Base-by-base conservation (phyloP, 2,329 filamentous ascomycete species). In the Sarocladium brachiariae region DNA sequence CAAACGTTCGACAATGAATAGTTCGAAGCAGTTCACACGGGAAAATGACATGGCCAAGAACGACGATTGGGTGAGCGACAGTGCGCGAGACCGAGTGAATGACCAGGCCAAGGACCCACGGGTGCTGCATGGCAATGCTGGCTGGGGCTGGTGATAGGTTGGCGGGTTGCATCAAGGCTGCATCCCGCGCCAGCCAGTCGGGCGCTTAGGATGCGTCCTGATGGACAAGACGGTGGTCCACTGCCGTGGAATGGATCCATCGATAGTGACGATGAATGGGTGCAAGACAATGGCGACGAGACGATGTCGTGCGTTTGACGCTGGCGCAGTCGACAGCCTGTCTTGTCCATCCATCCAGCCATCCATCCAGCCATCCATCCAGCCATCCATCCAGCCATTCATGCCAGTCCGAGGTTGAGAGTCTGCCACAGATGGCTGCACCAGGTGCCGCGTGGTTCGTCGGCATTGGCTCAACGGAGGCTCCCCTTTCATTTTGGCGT, bases 261-360 rank as follows among this genome's bases (percentile, higher is more conserved):
- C 23, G 39, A 43, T 19, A 16, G 23, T 25, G 39, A 27, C 21
- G n/a, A 25, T 25, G 49, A 49, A 39, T 30, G 43, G 25, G 30
- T 33, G 19, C 10, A 38, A 48, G 30, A 47, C 19, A 23, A 37
- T 59, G 58, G 60, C 60, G 65, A 65, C 67, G 67, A 73, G 68
- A 72, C 65, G 67, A 72, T 73, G 66, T 47, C 43, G 43, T 47
- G 43, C 43, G 43, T 45, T 24, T n/a, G 39, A 16, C 23, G 11
- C 39, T 45, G 39, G 23, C 23, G 23, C 39, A 45, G 39, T 47
- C 43, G 27, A 47, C 43, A 47, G 39, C 14, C 30, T 33, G 24
- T 5, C 30, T 9, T 11, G 11, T 10, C 24, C 25, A 9, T 18
- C 25, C 45, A 31, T 30, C 45, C 45, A 18, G n/a, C 45, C 31